These are phyloP conservation scores for Pseudogymnoascus sp. DNA, from an alignment of 2,329 filamentous ascomycete species.

Conservation along the genomic window DNA sequence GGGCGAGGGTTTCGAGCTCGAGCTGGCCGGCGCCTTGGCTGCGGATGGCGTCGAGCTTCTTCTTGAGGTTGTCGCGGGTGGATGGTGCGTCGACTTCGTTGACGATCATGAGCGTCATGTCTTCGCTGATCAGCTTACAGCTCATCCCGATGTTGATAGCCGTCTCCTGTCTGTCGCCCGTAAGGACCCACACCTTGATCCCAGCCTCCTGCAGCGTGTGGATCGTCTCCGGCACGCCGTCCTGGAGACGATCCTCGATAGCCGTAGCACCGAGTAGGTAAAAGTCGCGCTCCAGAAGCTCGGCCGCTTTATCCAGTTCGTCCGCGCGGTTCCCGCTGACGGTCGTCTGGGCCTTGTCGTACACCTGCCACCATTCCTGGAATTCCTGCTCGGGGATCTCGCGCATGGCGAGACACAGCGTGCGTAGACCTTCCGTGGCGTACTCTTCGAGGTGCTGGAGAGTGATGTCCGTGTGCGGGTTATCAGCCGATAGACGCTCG, in stretches of 20 bases:
- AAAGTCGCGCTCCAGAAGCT: constrained; percentile 89
- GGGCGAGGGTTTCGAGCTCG: constrained; percentile 78
- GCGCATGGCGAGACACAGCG: constrained; percentile 88
- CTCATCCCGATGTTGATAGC: constrained; percentile 99
- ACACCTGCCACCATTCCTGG: constrained; percentile 78
- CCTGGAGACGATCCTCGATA: constrained; percentile 93
- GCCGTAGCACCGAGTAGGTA: constrained; percentile 89
- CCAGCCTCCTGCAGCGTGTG: constrained; percentile 93
- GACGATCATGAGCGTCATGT: constrained; percentile 95
- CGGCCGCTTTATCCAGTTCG: constrained; percentile 92
- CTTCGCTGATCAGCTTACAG: constrained; percentile 95
- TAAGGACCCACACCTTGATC: constrained; percentile 98
- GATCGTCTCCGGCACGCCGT: constrained; percentile 96
- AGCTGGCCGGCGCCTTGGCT: constrained; percentile 71
- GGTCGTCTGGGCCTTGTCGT: constrained; percentile 80
- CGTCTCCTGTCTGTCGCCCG: constrained; percentile 94
- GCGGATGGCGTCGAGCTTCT: constrained; percentile 86
- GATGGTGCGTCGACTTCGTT: constrained; percentile 78
- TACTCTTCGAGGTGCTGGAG: constrained; percentile 97
- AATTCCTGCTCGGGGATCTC: constrained; percentile 88
- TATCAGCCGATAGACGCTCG: constrained; percentile 76
- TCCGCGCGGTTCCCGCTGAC: constrained; percentile 88
- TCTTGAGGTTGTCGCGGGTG: constrained; percentile 82
- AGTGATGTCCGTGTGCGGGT: constrained; percentile 82
- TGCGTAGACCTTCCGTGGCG: constrained; percentile 89